Percentiles rank a stretch among this genome's conserved stretches.
phyloP scores from a whole-genome alignment of 225 moss, liverwort and hornwort species.

The Antitrichia curtipendula region DNA sequence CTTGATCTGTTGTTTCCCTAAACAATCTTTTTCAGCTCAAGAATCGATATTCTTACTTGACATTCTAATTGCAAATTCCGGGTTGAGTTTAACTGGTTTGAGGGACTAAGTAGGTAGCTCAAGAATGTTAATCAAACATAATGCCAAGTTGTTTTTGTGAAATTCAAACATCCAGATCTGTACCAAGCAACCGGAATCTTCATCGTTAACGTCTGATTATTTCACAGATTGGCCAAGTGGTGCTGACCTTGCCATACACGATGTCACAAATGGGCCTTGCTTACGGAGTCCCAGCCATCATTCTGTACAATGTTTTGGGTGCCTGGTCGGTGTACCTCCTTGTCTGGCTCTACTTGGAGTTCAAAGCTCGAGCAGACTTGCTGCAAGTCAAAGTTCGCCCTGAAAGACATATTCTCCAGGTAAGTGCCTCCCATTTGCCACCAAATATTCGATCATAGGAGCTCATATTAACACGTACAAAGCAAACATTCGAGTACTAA shows the following conservation, averaged over 20 bases:
- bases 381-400: slow-evolving; percentile 6
- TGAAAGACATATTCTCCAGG: slow-evolving; percentile 45
- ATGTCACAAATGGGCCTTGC: slow-evolving; percentile 57
- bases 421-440: background rate
- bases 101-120: background rate
- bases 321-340: slow-evolving; percentile 48
- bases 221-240: slow-evolving; percentile 20
- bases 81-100: background rate
- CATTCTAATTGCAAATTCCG: background rate
- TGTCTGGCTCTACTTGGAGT: slow-evolving; percentile 52
- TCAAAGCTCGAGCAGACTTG: slow-evolving; percentile 9
- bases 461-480: too few species aligned
- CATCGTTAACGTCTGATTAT: background rate
- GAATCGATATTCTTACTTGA: background rate
- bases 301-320: slow-evolving; percentile 33
- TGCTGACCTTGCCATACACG: slow-evolving; percentile 27
- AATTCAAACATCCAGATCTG: background rate
- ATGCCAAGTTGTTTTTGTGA: background rate
- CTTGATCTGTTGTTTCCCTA: background rate
- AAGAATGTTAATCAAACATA: background rate
- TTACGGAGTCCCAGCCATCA: slow-evolving; percentile 4
- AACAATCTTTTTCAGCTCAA: background rate
- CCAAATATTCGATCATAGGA: background rate
- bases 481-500: background rate
- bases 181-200: background rate